phyloP scores from a whole-genome alignment of 495 filamentous ascomycete genomes.

The Entonaema liquescens region DNA sequence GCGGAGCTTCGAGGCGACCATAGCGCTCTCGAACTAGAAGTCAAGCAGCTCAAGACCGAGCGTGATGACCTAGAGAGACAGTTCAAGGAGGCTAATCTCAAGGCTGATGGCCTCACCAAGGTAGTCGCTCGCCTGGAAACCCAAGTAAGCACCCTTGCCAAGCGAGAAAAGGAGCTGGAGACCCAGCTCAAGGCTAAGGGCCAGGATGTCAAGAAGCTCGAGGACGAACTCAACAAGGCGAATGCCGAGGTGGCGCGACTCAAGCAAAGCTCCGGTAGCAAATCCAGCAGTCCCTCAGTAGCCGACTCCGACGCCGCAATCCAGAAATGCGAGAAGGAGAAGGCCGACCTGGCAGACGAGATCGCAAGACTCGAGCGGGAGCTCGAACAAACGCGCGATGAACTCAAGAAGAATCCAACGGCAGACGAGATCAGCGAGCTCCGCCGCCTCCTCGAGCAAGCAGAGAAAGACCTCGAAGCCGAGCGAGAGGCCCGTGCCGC shows the following conservation, averaged over 20 bases:
- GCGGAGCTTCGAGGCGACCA: neutral
- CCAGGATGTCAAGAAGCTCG: neutral
- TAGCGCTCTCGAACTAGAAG: neutral
- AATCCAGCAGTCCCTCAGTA: neutral
- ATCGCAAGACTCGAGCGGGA: constrained; percentile 2
- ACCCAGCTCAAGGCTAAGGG: constrained; percentile 11
- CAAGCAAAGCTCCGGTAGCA: neutral
- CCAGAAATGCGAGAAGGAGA: constrained; percentile 5
- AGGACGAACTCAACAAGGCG: constrained; percentile 11
- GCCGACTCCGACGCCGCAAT: neutral
- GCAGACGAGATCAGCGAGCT: neutral
- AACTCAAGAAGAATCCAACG: neutral
- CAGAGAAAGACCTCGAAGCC: neutral
- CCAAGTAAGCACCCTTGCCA: constrained; percentile 1
- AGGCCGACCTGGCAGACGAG: neutral
- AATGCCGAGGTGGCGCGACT: neutral
- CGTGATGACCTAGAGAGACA: neutral
- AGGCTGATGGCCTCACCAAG: neutral
- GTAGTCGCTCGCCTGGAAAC: constrained; percentile 10
- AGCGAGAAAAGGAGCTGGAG: constrained; percentile 21
- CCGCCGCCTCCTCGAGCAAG: neutral
- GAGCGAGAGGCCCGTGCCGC: neutral
- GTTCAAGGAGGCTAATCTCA: neutral
- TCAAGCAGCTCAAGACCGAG: neutral
- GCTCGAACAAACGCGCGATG: neutral